phyloP scores from a whole-genome alignment of 2,329 filamentous ascomycete species.

The Ophiostoma fasciatum region DNA sequence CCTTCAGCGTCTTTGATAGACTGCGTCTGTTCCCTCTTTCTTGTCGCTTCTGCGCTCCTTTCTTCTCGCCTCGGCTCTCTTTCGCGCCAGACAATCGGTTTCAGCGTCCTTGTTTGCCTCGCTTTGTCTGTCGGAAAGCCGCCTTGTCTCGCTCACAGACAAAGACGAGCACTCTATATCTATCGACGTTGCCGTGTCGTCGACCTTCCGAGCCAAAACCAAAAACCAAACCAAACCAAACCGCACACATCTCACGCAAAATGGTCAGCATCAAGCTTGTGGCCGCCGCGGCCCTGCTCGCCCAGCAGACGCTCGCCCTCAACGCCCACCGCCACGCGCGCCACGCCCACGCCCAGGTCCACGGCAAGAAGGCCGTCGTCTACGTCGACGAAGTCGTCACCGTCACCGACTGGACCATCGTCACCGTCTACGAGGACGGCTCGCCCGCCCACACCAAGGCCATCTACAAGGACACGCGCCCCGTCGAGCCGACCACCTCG shows the following conservation, averaged over 20 bases:
- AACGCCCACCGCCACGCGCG: slow-evolving; percentile 28
- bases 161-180: background rate
- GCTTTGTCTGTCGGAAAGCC: too few species aligned
- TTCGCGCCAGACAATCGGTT: too few species aligned
- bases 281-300: slow-evolving; percentile 28
- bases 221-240: background rate
- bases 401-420: slow-evolving; percentile 26
- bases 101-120: too few species aligned
- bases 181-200: background rate
- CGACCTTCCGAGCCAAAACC: background rate
- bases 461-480: slow-evolving; percentile 11
- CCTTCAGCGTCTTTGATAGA: slow-evolving; percentile 39
- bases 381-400: slow-evolving; percentile 20
- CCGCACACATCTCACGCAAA: background rate
- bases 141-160: too few species aligned
- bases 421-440: slow-evolving; percentile 23
- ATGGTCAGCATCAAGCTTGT: slow-evolving; percentile 17
- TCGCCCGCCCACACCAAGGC: slow-evolving; percentile 7
- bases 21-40: slow-evolving; percentile 16
- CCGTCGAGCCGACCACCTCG: slow-evolving; percentile 3
- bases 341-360: slow-evolving; percentile 22
- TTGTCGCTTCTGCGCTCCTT: background rate
- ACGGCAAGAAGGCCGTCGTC: slow-evolving; percentile 20
- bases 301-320: slow-evolving; percentile 27
- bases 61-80: background rate